phyloP scores from a whole-genome alignment of 1,284 basidiomycete genomes.

The Earliella scabrosa region DNA sequence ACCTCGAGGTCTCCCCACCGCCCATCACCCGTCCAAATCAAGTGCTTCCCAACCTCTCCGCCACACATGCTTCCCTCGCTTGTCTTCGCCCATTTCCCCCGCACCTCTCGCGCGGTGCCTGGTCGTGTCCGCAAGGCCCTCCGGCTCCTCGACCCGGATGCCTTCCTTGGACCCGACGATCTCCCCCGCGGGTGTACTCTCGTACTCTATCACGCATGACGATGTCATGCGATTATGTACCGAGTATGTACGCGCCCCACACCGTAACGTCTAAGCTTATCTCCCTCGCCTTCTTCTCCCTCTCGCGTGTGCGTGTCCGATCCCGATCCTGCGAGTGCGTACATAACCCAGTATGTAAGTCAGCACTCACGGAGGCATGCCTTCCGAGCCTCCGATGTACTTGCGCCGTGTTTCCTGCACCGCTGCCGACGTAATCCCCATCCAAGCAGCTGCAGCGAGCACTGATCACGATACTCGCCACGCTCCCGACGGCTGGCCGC shows the following conservation, averaged over 20 bases:
- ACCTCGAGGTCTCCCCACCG: too few relatives aligned
- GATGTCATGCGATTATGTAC: slow-evolving; percentile 1
- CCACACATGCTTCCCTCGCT: background rate
- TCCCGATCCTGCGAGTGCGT: background rate
- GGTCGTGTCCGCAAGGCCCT: background rate
- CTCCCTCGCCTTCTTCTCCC: background rate
- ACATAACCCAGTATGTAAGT: background rate
- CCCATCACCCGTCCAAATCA: slow-evolving; percentile 1
- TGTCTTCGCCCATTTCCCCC: background rate
- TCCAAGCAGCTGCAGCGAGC: background rate
- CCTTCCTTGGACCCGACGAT: slow-evolving; percentile 8
- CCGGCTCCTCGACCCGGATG: slow-evolving; percentile 10
- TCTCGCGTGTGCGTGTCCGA: background rate
- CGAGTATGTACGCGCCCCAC: background rate
- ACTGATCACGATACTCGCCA: too few relatives aligned
- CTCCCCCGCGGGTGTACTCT: background rate
- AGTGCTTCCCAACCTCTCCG: background rate
- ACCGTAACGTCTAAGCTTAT: background rate
- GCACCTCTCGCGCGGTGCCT: slow-evolving; percentile 2
- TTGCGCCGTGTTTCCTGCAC: background rate
- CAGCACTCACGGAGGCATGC: background rate
- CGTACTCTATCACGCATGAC: slow-evolving; percentile 1
- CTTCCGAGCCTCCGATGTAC: background rate
- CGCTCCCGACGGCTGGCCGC: too few relatives aligned
- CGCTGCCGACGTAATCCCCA: background rate